Base-by-base conservation (phyloP, 1,284 basidiomycete species). In the Grifola frondosa region DNA sequence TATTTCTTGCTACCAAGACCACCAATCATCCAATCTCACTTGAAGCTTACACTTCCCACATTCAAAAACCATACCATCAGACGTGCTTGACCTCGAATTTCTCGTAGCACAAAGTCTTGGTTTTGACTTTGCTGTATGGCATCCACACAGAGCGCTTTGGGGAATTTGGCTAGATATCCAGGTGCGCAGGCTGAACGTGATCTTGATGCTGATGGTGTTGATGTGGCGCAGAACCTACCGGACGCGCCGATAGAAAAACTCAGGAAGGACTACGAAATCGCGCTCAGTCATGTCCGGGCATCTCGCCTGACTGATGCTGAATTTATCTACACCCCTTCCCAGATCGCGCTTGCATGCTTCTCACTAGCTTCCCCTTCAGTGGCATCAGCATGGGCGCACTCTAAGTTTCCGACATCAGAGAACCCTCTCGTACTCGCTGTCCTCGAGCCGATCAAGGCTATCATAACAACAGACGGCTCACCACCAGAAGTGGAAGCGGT, bases 1-100 rank as follows among this genome's bases (percentile, higher is more conserved):
- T 99, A 26, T 99, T 97, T 60, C 79, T 99, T 38, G 94, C 96
- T 0, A 88, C 93, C 15, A 99, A 99, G 71, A 97, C 97, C 11
- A 96, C 93, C 25, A 98, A 99, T 61, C 84, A 90, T 55, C 87
- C 91, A 1, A 87, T 98, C 39, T 83, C 91, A 2, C 74, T 98
- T 42, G 88, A 94, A 50, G 67, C 76, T 2, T 99, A 97, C 65
- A 85, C 90, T 0, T 71, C 79, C 1, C 78, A 81, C 49, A 90
- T 97, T 41, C 84, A 0, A 88, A 85, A 50, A 90, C 91, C 3
- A 70, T 77, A 4, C 78, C 86, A 5, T 77, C 79, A 9, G 91
- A 95, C 57, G 88, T 99, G 6, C 79, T 97, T 32, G 88, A 93
- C 42, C 78, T 97, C 30, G 96, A 99, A 65, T 99, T 98, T 60